A percentile compares a stretch with the other conserved stretches of the same genome.
These are phyloP conservation scores for Mortierella hygrophila DNA, from an alignment of 192 early-diverging fungal species.

Conservation along the genomic window DNA sequence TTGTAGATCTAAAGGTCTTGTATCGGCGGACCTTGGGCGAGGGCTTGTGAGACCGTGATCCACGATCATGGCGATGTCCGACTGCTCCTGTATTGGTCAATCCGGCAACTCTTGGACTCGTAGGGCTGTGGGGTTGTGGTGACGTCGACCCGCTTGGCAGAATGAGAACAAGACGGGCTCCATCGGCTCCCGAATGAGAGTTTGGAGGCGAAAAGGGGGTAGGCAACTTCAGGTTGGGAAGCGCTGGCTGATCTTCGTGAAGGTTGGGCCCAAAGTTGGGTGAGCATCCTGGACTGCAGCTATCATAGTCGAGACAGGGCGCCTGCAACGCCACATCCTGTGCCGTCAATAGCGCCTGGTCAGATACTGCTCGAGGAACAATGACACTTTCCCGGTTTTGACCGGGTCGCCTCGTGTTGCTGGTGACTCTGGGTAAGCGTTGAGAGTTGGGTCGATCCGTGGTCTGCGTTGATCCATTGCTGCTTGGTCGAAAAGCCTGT, in stretches of 20 bases:
- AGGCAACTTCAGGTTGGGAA: not conserved
- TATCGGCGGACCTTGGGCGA: conserved; percentile 17
- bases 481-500: not conserved
- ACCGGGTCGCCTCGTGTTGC: not conserved
- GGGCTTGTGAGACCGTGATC: not conserved
- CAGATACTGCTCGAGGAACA: conserved; percentile 38
- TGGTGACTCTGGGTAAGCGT: not conserved
- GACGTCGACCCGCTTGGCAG: not conserved
- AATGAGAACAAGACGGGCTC: not conserved
- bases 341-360: conserved; percentile 29
- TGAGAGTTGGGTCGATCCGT: not conserved
- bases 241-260: not conserved
- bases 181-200: not conserved
- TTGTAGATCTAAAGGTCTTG: conserved; percentile 21
- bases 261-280: not conserved
- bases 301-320: conserved; percentile 11
- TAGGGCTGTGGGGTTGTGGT: not conserved
- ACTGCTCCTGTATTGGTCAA: conserved; percentile 48
- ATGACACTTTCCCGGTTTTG: conserved; percentile 15
- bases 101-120: conserved; percentile 9
- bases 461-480: not conserved
- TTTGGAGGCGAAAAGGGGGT: not conserved
- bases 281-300: conserved; percentile 11
- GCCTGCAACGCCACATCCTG: conserved; percentile 35
- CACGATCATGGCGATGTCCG: conserved; percentile 27